Conservation (phyloP, 805 yeast species). For the Kodamaea kaohsiungensis region DNA sequence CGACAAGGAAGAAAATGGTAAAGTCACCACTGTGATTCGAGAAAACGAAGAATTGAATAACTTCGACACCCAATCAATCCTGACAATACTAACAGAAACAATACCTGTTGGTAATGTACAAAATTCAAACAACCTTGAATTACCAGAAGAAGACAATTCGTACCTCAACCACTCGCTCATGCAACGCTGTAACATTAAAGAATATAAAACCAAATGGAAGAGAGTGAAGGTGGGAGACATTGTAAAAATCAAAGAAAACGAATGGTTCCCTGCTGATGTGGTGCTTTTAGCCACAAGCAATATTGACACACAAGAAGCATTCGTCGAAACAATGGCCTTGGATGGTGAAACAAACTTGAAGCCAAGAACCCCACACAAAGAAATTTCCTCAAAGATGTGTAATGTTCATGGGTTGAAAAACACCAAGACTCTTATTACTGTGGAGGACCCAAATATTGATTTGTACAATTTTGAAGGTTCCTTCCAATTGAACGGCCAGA, state of each 20-base stretch:
- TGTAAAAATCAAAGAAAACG: conserved; percentile 70
- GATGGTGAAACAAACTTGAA: conserved; percentile 97
- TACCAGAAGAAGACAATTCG: conserved; percentile 8
- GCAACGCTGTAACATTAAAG: conserved; percentile 34
- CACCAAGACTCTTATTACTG: conserved; percentile 54
- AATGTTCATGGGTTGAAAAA: conserved; percentile 52
- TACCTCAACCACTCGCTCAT: conserved; percentile 19
- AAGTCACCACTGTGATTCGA: conserved; percentile 28
- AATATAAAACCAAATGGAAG: conserved; percentile 59
- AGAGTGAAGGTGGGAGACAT: conserved; percentile 86
- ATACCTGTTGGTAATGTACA: conserved; percentile 17
- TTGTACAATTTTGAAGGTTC: conserved; percentile 90
- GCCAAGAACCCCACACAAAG: conserved; percentile 65
- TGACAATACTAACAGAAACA: conserved; percentile 42
- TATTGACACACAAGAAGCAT: conserved; percentile 60
- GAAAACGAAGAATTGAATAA: conserved; percentile 30
- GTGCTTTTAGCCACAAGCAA: conserved; percentile 67
- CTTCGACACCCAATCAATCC: conserved; percentile 38
- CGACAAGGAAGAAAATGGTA: conserved; percentile 80
- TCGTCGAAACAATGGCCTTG: conserved; percentile 93
- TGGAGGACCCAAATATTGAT: conserved; percentile 92
- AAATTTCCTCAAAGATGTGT: conserved; percentile 52
- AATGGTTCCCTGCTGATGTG: conserved; percentile 94
- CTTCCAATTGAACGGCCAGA: conserved; percentile 39
- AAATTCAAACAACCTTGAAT: neutral